Conservation (phyloP, 305 asterid genomes). For the Nicotiana rustica region DNA sequence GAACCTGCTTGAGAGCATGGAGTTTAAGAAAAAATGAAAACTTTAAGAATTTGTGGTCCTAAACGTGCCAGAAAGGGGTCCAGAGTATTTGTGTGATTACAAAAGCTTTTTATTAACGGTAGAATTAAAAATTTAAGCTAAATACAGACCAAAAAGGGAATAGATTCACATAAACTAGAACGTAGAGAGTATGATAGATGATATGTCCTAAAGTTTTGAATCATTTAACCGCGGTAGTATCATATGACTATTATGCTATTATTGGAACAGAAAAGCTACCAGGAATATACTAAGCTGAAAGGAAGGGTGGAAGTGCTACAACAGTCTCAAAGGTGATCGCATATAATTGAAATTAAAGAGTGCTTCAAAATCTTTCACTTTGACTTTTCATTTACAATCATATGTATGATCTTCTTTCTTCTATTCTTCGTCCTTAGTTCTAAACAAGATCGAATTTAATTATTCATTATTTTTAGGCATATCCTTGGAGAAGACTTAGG, state of each 20-base stretch:
- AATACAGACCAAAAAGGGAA: too few relatives aligned
- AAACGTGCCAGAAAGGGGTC: too few relatives aligned
- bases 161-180: too few relatives aligned
- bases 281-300: slow-evolving; percentile 68
- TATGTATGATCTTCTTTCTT: not conserved
- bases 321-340: slow-evolving; percentile 66
- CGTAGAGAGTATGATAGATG: too few relatives aligned
- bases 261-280: slow-evolving; percentile 51
- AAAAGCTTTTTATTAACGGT: too few relatives aligned
- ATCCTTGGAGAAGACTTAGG: slow-evolving; percentile 67
- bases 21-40: too few relatives aligned
- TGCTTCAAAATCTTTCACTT: not conserved
- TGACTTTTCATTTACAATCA: not conserved
- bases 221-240: too few relatives aligned
- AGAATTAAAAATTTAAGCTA: too few relatives aligned
- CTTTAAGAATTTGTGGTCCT: too few relatives aligned
- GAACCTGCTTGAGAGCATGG: too few relatives aligned
- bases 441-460: not conserved
- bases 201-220: too few relatives aligned
- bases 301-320: slow-evolving; percentile 64
- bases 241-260: not conserved
- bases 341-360: not conserved
- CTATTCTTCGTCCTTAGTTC: not conserved
- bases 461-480: slow-evolving; percentile 48
- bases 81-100: too few relatives aligned